Conservation (phyloP, 164 flowering plant species). For the Cinnamomum chago region DNA sequence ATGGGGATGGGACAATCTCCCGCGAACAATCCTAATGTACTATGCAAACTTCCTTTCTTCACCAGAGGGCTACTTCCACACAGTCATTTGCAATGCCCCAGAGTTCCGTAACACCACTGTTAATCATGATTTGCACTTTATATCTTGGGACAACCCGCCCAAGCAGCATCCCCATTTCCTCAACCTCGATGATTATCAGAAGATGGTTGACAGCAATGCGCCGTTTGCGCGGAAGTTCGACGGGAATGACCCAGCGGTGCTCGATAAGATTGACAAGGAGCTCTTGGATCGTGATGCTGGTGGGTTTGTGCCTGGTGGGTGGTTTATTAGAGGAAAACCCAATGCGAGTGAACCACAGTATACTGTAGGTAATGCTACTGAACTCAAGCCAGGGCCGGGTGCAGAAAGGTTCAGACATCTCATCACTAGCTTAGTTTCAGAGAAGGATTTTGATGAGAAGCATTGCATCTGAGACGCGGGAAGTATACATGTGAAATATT, state of each 20-base stretch:
- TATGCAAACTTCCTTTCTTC: slow-evolving; percentile 87
- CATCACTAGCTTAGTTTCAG: slow-evolving; percentile 44
- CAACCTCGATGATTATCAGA: slow-evolving; percentile 35
- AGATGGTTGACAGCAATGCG: slow-evolving; percentile 66
- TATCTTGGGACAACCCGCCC: slow-evolving; percentile 94
- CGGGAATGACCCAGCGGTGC: slow-evolving; percentile 35
- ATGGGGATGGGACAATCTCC: slow-evolving; percentile 93
- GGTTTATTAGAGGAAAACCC: slow-evolving; percentile 34
- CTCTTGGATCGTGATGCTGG: slow-evolving; percentile 42
- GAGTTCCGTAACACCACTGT: slow-evolving; percentile 73
- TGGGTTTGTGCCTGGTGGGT: slow-evolving; percentile 64
- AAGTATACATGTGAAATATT: neutral
- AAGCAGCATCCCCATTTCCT: slow-evolving; percentile 91
- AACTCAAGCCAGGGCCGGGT: slow-evolving; percentile 60
- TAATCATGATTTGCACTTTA: slow-evolving; percentile 78
- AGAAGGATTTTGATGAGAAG: slow-evolving; percentile 39
- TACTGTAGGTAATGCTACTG: slow-evolving; percentile 21
- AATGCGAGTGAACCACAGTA: slow-evolving; percentile 10
- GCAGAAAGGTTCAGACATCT: slow-evolving; percentile 59
- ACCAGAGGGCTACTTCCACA: slow-evolving; percentile 91
- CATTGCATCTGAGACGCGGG: slow-evolving; percentile 42
- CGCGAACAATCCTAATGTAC: slow-evolving; percentile 72
- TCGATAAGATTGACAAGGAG: slow-evolving; percentile 73
- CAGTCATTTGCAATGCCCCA: slow-evolving; percentile 69
- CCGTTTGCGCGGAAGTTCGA: slow-evolving; percentile 83